Conservation (phyloP, 345 rosid genomes). For the Moricandia arvensis region DNA sequence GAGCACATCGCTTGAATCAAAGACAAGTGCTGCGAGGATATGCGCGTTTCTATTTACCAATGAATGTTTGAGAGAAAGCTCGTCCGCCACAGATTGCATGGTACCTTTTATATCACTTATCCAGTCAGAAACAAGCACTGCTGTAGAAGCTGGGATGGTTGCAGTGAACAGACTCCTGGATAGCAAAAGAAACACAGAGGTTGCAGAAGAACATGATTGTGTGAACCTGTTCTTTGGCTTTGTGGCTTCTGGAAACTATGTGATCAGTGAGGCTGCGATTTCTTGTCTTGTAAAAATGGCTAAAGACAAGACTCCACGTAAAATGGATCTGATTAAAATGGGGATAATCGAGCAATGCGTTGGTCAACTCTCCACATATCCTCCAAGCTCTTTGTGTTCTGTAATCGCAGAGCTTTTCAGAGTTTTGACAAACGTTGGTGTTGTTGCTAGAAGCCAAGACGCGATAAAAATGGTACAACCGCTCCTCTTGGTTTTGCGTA, state of each 20-base stretch:
- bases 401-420: constrained; percentile 73
- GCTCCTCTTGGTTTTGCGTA: constrained; percentile 63
- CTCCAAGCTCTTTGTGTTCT: constrained; percentile 63
- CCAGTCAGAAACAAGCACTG: constrained; percentile 45
- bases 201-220: constrained; percentile 51
- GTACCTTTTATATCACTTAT: constrained; percentile 60
- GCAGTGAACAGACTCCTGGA: constrained; percentile 73
- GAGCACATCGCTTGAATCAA: constrained; percentile 62
- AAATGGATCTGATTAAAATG: constrained; percentile 73
- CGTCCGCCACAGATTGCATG: constrained; percentile 59
- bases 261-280: constrained; percentile 65
- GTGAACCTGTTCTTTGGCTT: constrained; percentile 61
- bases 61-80: constrained; percentile 49
- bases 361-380: constrained; percentile 51
- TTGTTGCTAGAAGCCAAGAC: constrained; percentile 75
- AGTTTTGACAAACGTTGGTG: constrained; percentile 78
- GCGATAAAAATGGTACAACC: constrained; percentile 79
- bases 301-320: constrained; percentile 68
- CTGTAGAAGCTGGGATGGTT: constrained; percentile 65
- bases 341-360: constrained; percentile 76
- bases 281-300: constrained; percentile 76
- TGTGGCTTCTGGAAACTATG: constrained; percentile 56
- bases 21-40: constrained; percentile 69
- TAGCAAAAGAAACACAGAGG: constrained; percentile 56
- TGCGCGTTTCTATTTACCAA: constrained; percentile 53